Evolutionary conservation across 305 asterid genomes (phyloP).

Genomic region (Fraxinus platypoda): DNA sequence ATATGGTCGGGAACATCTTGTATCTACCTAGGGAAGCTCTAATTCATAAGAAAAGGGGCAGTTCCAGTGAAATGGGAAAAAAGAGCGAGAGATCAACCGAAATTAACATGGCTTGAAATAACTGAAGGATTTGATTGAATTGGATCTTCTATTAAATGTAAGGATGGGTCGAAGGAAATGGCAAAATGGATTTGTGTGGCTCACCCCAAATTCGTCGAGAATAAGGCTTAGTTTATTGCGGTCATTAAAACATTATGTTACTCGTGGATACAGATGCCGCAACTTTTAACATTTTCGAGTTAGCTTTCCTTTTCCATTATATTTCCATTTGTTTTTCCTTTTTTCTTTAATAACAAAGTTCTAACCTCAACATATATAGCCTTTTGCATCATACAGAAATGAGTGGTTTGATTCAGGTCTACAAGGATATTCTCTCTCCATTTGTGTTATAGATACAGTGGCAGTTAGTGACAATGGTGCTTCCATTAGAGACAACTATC

Average conservation of each 20-base stretch:
- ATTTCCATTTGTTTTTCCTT: background rate
- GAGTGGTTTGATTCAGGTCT: conserved; percentile 9
- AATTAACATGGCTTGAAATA: background rate
- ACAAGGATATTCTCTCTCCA: conserved; percentile 1
- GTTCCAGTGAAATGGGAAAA: background rate
- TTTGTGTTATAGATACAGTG: background rate
- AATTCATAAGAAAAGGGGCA: background rate
- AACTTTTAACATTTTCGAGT: background rate
- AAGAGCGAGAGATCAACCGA: background rate
- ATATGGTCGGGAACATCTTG: background rate
- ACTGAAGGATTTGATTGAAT: background rate
- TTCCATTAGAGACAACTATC: conserved; percentile 15
- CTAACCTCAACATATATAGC: background rate
- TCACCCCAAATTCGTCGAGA: background rate
- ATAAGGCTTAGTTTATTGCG: background rate
- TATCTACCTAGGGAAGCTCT: background rate
- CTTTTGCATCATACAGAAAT: background rate
- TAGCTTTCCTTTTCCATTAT: background rate
- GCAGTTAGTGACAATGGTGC: conserved; percentile 10
- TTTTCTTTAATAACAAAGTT: background rate
- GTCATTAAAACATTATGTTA: background rate
- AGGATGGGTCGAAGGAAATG: background rate
- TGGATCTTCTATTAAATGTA: background rate
- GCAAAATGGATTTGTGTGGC: background rate
- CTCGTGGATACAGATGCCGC: background rate